phyloP scores from a whole-genome alignment of 164 flowering plant genomes.

The Houttuynia cordata region DNA sequence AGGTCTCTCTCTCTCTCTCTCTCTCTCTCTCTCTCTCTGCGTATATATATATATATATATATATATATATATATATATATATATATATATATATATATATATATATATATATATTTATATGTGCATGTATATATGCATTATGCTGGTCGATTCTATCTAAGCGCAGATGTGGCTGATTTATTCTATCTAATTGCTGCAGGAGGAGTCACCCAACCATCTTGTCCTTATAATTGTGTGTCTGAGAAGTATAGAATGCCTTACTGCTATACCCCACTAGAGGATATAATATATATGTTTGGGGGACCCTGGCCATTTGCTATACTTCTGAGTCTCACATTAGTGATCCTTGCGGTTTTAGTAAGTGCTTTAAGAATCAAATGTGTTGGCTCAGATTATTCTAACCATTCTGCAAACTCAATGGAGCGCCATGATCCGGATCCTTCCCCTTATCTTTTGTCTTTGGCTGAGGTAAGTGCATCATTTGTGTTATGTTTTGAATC shows the following conservation, averaged over 20 bases:
- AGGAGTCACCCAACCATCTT: conserved; percentile 48
- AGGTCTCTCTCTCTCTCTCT: conserved; percentile 31
- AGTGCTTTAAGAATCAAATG: conserved; percentile 53
- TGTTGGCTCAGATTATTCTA: conserved; percentile 38
- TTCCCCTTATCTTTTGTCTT: conserved; percentile 72
- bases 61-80: too few relatives aligned
- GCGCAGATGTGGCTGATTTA: neutral
- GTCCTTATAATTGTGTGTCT: conserved; percentile 75
- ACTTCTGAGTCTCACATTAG: conserved; percentile 39
- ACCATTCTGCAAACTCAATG: conserved; percentile 26
- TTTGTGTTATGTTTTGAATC: too few relatives aligned
- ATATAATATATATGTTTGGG: conserved; percentile 76
- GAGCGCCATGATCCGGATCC: conserved; percentile 38
- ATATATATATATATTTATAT: too few relatives aligned
- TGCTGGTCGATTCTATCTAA: neutral
- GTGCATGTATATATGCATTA: too few relatives aligned
- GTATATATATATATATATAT: too few relatives aligned
- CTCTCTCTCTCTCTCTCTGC: too few relatives aligned
- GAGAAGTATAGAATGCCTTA: conserved; percentile 80
- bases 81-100: too few relatives aligned
- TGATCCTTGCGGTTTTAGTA: conserved; percentile 47
- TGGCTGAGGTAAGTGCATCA: conserved; percentile 54
- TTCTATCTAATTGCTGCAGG: conserved; percentile 32
- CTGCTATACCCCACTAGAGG: conserved; percentile 87
- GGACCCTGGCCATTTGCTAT: conserved; percentile 79